Conservation (phyloP, 2,329 filamentous ascomycete genomes). For the Colletotrichum endophyticum region DNA sequence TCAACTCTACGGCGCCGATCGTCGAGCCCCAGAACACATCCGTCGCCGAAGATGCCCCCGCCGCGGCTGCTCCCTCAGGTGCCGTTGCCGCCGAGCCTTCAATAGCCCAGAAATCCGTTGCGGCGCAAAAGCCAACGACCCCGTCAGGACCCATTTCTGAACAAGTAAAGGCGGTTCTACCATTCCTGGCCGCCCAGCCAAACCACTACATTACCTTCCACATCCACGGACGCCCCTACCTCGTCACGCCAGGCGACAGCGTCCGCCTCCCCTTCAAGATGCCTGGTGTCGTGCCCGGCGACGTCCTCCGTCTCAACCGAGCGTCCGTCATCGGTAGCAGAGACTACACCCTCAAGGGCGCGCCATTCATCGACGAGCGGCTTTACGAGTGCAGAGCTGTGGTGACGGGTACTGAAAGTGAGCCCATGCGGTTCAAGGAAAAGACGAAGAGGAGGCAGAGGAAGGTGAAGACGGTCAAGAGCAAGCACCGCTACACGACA, state of each 20-base stretch:
- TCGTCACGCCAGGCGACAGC: constrained; percentile 77
- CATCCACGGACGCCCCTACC: constrained; percentile 81
- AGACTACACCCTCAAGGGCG: constrained; percentile 87
- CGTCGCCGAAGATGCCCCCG: constrained; percentile 17
- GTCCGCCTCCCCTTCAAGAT: constrained; percentile 82
- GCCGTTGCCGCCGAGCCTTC: background rate
- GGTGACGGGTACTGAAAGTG: constrained; percentile 83
- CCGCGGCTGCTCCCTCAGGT: constrained; percentile 6
- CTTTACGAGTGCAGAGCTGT: constrained; percentile 85
- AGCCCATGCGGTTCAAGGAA: constrained; percentile 77
- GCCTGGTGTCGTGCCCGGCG: constrained; percentile 77
- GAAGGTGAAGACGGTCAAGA: constrained; percentile 76
- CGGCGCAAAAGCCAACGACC: background rate
- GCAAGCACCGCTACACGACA: constrained; percentile 91
- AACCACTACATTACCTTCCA: constrained; percentile 80
- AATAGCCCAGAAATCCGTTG: background rate
- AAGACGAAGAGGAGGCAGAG: constrained; percentile 83
- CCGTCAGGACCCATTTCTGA: constrained; percentile 51
- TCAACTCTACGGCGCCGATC: constrained; percentile 57
- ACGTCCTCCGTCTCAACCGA: constrained; percentile 86
- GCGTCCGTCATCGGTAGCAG: constrained; percentile 83
- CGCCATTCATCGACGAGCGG: constrained; percentile 81
- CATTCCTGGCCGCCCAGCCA: constrained; percentile 74
- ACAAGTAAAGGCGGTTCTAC: constrained; percentile 66
- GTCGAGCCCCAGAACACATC: constrained; percentile 39